These are phyloP conservation scores for Grosmannia clavigera DNA, from an alignment of 2,329 filamentous ascomycete species.

Conservation along the genomic window DNA sequence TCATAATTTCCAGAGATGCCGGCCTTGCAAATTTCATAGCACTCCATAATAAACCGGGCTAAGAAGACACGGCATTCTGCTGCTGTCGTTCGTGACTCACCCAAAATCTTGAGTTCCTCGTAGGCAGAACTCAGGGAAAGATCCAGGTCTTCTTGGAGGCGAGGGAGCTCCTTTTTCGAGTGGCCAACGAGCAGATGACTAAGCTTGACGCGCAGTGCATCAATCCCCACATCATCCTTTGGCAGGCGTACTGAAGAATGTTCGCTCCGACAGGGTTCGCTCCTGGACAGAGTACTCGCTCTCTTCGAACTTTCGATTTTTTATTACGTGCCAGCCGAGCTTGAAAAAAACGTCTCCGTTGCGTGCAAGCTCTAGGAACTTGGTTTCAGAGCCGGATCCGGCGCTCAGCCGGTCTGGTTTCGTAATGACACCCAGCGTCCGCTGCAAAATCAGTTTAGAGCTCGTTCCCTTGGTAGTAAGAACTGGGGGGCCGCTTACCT, in stretches of 20 bases:
- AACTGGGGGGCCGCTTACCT: not conserved
- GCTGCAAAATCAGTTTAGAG: not conserved
- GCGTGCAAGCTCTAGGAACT: not conserved
- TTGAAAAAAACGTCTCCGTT: not conserved
- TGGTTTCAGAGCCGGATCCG: not conserved
- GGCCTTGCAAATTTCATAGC: not conserved
- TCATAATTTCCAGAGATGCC: not conserved
- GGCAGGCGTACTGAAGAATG: not conserved
- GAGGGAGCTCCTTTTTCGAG: not conserved
- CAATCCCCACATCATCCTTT: constrained; percentile 7
- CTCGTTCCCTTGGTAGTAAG: not conserved
- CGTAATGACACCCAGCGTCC: not conserved
- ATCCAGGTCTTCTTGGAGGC: not conserved
- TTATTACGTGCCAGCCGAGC: not conserved
- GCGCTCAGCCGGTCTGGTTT: not conserved
- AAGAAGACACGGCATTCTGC: not conserved
- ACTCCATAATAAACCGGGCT: not conserved
- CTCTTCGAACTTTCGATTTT: not conserved
- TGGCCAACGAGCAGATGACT: not conserved
- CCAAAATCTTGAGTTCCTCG: not conserved
- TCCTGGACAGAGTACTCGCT: not conserved
- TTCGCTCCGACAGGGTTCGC: not conserved
- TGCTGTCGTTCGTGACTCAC: not conserved
- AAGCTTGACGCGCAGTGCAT: constrained; percentile 7
- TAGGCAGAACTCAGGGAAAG: not conserved